These are phyloP conservation scores for Saturnispora dispora DNA, from an alignment of 805 yeast genomes.

Conservation along the genomic window DNA sequence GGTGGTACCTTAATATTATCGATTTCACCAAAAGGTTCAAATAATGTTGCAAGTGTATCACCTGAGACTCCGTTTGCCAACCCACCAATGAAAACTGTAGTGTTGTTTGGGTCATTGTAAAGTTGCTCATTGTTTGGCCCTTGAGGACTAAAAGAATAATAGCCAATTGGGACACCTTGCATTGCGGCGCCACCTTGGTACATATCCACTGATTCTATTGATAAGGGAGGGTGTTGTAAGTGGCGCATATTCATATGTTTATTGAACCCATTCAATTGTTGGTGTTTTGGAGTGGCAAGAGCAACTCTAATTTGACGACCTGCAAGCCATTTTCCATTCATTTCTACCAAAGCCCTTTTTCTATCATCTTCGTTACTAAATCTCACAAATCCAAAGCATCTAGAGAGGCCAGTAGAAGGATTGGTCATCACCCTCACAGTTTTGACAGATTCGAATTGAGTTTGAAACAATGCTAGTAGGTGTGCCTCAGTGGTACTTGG, in stretches of 20 bases:
- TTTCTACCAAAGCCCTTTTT: conserved; percentile 55
- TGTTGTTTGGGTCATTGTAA: conserved; percentile 54
- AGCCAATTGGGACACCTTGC: conserved; percentile 20
- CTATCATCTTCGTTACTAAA: conserved; percentile 65
- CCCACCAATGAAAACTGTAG: conserved; percentile 66
- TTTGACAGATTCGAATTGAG: conserved; percentile 54
- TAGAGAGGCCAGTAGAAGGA: conserved; percentile 65
- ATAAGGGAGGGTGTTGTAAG: conserved; percentile 5
- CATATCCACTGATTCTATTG: conserved; percentile 6
- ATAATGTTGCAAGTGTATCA: conserved; percentile 48
- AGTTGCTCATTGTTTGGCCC: conserved; percentile 7
- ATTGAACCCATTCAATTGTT: conserved; percentile 15
- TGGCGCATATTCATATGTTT: background rate
- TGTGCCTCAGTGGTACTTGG: conserved; percentile 78
- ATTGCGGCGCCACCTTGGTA: conserved; percentile 15
- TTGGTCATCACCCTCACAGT: conserved; percentile 84
- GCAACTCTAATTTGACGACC: conserved; percentile 74
- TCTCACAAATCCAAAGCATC: conserved; percentile 77
- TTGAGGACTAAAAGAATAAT: conserved; percentile 10
- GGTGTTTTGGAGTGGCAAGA: conserved; percentile 64
- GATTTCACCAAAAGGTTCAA: conserved; percentile 67
- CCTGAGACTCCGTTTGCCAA: conserved; percentile 57
- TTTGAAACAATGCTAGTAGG: conserved; percentile 60
- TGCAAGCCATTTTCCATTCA: conserved; percentile 76
- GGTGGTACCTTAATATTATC: conserved; percentile 65